Conservation (phyloP, 2,329 filamentous ascomycete species). For the Endoconidiophora laricicola region DNA sequence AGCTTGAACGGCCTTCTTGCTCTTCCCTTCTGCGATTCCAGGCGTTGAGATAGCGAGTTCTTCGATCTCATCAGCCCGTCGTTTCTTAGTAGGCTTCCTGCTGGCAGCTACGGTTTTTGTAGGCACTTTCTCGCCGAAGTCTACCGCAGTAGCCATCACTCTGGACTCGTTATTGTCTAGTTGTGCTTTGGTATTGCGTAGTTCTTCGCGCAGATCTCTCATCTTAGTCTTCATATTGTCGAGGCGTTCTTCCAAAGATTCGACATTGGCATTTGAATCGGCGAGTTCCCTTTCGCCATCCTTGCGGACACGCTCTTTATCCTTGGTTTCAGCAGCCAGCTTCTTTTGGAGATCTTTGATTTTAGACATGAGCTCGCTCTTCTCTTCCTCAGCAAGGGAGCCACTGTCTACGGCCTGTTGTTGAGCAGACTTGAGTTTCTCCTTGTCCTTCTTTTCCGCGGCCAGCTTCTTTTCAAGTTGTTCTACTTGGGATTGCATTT, state of each 20-base stretch:
- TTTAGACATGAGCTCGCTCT: slow-evolving; percentile 5
- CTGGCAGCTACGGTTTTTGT: slow-evolving; percentile 19
- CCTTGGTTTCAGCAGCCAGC: slow-evolving; percentile 25
- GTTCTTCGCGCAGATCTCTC: slow-evolving; percentile 37
- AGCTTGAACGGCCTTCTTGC: slow-evolving; percentile 42
- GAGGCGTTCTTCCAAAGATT: slow-evolving; percentile 53
- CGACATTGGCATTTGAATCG: slow-evolving; percentile 44
- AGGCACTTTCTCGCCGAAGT: slow-evolving; percentile 16
- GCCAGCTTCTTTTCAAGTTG: slow-evolving; percentile 23
- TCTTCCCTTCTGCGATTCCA: slow-evolving; percentile 25
- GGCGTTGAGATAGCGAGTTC: slow-evolving; percentile 32
- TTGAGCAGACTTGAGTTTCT: slow-evolving; percentile 26
- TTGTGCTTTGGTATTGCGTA: slow-evolving; percentile 25
- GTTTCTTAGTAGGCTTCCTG: slow-evolving; percentile 27
- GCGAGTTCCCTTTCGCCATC: slow-evolving; percentile 36
- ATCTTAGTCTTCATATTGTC: slow-evolving; percentile 55
- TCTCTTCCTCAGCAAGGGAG: slow-evolving; percentile 1
- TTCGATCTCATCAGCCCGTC: slow-evolving; percentile 28
- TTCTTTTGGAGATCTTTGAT: slow-evolving; percentile 19
- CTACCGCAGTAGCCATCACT: background rate
- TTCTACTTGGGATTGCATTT: slow-evolving; percentile 23
- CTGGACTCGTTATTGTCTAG: slow-evolving; percentile 22
- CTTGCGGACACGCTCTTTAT: slow-evolving; percentile 29
- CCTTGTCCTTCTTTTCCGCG: slow-evolving; percentile 28
- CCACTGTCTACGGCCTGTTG: slow-evolving; percentile 5